These are phyloP conservation scores for Mixia osmundae DNA, from an alignment of 1,284 basidiomycete genomes.

Conservation along the genomic window DNA sequence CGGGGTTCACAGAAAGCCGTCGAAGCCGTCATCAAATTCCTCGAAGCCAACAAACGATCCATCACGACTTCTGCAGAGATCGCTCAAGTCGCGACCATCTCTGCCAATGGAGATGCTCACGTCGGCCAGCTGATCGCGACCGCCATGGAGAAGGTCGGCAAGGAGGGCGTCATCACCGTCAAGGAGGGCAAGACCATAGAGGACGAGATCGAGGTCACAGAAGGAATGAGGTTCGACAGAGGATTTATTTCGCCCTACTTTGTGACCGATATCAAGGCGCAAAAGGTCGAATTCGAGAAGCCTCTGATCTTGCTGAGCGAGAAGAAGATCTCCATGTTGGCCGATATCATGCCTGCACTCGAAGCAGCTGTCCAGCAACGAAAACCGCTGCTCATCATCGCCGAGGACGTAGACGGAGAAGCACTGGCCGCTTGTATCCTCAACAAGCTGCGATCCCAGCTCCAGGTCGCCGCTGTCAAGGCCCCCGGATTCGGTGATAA, in stretches of 20 bases:
- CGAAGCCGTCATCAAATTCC: slow-evolving; percentile 78
- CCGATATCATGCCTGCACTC: slow-evolving; percentile 85
- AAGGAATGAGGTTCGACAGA: slow-evolving; percentile 98
- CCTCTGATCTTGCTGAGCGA: slow-evolving; percentile 78
- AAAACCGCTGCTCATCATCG: slow-evolving; percentile 82
- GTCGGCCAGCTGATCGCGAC: slow-evolving; percentile 92
- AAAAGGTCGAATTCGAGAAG: slow-evolving; percentile 94
- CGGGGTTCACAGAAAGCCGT: slow-evolving; percentile 90
- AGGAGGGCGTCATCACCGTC: slow-evolving; percentile 98
- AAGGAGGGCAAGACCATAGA: slow-evolving; percentile 95
- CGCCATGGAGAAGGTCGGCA: slow-evolving; percentile 98
- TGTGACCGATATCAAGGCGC: slow-evolving; percentile 91
- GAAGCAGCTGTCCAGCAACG: slow-evolving; percentile 77
- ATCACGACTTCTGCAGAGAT: slow-evolving; percentile 96
- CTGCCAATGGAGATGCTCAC: slow-evolving; percentile 86
- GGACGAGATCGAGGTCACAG: slow-evolving; percentile 94
- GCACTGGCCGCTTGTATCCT: slow-evolving; percentile 90
- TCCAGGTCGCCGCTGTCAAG: slow-evolving; percentile 80
- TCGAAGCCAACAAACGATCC: slow-evolving; percentile 69
- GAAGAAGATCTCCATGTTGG: slow-evolving; percentile 91
- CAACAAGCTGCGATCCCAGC: slow-evolving; percentile 94
- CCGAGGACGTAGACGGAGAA: slow-evolving; percentile 93
- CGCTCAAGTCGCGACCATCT: slow-evolving; percentile 93
- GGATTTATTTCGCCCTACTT: slow-evolving; percentile 71
- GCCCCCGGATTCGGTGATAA: slow-evolving; percentile 98